Percentiles rank a stretch among this genome's conserved stretches.
phyloP scores from a whole-genome alignment of 2,329 filamentous ascomycete genomes.

The Lachnellula cervina region DNA sequence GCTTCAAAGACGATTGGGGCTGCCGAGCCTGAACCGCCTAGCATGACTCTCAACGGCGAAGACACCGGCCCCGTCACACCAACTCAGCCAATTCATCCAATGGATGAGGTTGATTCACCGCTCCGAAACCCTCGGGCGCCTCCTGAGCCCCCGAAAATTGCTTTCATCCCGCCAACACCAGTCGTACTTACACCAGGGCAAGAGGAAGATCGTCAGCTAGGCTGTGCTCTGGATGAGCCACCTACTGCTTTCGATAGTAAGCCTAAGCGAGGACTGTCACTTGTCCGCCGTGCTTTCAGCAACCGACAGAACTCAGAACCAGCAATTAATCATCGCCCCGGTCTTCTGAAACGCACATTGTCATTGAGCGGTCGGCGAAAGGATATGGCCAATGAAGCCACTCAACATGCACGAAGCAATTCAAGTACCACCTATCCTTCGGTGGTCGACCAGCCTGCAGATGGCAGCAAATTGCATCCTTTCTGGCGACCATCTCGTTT shows the following conservation, averaged over 20 bases:
- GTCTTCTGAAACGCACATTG: slow-evolving; percentile 47
- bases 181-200: slow-evolving; percentile 52
- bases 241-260: slow-evolving; percentile 35
- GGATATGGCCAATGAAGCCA: slow-evolving; percentile 16
- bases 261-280: slow-evolving; percentile 43
- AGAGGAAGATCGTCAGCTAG: slow-evolving; percentile 48
- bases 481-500: slow-evolving; percentile 55
- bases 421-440: slow-evolving; percentile 36
- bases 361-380: slow-evolving; percentile 23
- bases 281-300: slow-evolving; percentile 50
- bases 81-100: slow-evolving; percentile 42
- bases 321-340: slow-evolving; percentile 42
- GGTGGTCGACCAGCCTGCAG: slow-evolving; percentile 43
- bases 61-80: slow-evolving; percentile 46
- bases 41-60: slow-evolving; percentile 31
- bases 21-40: slow-evolving; percentile 10
- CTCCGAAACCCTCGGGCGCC: slow-evolving; percentile 58
- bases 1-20: slow-evolving; percentile 11
- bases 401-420: slow-evolving; percentile 22
- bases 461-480: slow-evolving; percentile 53
- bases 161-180: slow-evolving; percentile 60
- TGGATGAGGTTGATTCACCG: slow-evolving; percentile 56
- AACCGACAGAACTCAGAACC: slow-evolving; percentile 46
- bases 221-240: slow-evolving; percentile 44
- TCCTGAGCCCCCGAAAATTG: slow-evolving; percentile 51